These are phyloP conservation scores for Agaricus subrufescens DNA, from an alignment of 768 basidiomycete genomes.

Conservation along the genomic window DNA sequence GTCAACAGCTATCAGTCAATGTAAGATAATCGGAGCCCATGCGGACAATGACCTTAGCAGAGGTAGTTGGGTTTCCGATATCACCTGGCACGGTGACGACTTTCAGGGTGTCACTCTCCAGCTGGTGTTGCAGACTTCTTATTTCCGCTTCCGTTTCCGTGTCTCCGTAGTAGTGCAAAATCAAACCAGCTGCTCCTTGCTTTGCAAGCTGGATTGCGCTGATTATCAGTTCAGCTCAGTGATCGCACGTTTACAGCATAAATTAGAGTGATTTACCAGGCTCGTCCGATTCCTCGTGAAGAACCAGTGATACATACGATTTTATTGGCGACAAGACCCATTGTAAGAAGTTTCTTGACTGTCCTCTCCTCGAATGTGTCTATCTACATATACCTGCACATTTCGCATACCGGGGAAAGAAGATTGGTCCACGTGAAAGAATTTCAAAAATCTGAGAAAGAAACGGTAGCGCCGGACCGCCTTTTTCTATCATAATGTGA, in stretches of 20 bases:
- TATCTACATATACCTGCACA: slow-evolving; percentile 1
- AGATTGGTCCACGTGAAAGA: neutral
- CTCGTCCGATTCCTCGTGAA: slow-evolving; percentile 71
- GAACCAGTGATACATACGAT: slow-evolving; percentile 69
- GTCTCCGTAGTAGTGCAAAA: slow-evolving; percentile 68
- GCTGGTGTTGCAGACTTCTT: slow-evolving; percentile 36
- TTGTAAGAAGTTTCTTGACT: slow-evolving; percentile 12
- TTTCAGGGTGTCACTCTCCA: slow-evolving; percentile 34
- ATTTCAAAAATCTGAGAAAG: neutral
- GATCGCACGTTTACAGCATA: neutral
- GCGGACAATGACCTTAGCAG: slow-evolving; percentile 36
- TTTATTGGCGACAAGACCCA: slow-evolving; percentile 47
- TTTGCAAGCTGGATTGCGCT: slow-evolving; percentile 58
- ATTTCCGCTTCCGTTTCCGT: slow-evolving; percentile 47
- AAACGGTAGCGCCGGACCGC: neutral
- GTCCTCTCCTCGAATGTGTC: neutral
- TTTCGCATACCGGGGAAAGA: slow-evolving; percentile 7
- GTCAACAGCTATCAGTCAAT: neutral
- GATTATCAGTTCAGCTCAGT: neutral
- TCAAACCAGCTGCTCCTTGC: slow-evolving; percentile 58
- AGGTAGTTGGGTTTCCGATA: slow-evolving; percentile 54
- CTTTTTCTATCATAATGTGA: neutral
- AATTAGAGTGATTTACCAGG: slow-evolving; percentile 32
- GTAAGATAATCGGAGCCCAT: neutral
- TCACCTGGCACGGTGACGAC: slow-evolving; percentile 58